Conservation (phyloP, 2,329 filamentous ascomycete genomes). For the Didymosphaeria variabile region DNA sequence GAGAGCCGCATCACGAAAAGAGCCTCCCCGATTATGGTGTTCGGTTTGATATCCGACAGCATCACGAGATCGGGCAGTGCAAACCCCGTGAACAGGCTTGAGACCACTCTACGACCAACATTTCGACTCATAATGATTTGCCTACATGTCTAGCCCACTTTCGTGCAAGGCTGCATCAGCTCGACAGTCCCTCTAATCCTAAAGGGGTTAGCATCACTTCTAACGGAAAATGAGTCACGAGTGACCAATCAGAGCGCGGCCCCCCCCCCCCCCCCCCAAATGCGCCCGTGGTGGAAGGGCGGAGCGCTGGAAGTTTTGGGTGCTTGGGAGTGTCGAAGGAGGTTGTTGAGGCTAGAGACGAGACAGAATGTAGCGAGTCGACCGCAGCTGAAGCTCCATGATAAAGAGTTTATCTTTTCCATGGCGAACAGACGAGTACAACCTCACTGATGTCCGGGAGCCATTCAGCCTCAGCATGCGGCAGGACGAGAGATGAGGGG, state of each 20-base stretch:
- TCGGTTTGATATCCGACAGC: not conserved
- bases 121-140: slow-evolving; percentile 5
- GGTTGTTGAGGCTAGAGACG: not conserved
- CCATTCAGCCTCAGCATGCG: not conserved
- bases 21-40: not conserved
- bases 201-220: not conserved
- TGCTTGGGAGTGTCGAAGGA: not conserved
- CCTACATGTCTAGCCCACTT: not conserved
- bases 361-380: not conserved
- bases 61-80: not conserved
- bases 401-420: not conserved
- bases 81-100: not conserved
- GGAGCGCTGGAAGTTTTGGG: not conserved
- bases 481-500: not conserved
- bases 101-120: not conserved
- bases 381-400: not conserved
- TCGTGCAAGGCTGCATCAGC: not conserved
- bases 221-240: slow-evolving; percentile 16
- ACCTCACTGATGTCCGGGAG: not conserved
- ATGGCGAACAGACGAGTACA: not conserved
- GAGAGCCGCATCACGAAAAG: not conserved
- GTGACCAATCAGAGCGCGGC: slow-evolving; percentile 9
- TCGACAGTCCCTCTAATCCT: not conserved
- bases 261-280: not conserved
- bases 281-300: not conserved